These are phyloP conservation scores for Hypericum perforatum DNA, from an alignment of 345 rosid species.

Conservation along the genomic window DNA sequence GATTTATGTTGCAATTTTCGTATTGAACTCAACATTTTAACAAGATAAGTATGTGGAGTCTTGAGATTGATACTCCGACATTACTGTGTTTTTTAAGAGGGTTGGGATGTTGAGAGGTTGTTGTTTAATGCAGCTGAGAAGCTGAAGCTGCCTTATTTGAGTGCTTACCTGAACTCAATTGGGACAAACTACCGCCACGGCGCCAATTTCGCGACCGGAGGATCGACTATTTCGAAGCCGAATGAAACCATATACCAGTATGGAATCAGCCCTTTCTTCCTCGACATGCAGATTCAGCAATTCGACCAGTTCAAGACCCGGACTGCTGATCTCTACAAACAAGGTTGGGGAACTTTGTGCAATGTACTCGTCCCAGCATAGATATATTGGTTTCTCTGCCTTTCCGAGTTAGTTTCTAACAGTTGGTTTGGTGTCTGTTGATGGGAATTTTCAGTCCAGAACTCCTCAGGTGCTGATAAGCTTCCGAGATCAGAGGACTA, in stretches of 20 bases:
- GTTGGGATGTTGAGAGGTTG: no score
- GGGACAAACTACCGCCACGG: conserved; percentile 78
- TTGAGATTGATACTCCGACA: no score
- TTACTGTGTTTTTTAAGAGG: no score
- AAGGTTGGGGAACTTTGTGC: conserved; percentile 22
- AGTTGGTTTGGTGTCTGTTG: background rate
- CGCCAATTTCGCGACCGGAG: conserved; percentile 89
- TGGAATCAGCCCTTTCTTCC: conserved; percentile 82
- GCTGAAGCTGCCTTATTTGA: conserved; percentile 56
- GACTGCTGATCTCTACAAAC: conserved; percentile 36
- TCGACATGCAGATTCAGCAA: conserved; percentile 81
- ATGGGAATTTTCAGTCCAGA: conserved; percentile 29
- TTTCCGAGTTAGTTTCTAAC: background rate
- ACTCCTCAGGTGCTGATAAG: conserved; percentile 36
- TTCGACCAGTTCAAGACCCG: conserved; percentile 64
- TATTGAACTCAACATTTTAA: no score
- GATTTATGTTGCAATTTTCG: no score
- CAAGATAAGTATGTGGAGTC: no score
- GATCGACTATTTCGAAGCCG: conserved; percentile 74
- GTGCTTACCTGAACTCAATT: conserved; percentile 80
- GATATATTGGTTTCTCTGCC: background rate
- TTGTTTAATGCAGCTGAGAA: conserved; percentile 64
- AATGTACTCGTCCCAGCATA: background rate
- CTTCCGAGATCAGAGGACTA: conserved; percentile 69
- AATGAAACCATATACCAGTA: conserved; percentile 80